Evolutionary conservation across 805 yeast genomes (phyloP).

Genomic region (Cyberlindnera lachancei): DNA sequence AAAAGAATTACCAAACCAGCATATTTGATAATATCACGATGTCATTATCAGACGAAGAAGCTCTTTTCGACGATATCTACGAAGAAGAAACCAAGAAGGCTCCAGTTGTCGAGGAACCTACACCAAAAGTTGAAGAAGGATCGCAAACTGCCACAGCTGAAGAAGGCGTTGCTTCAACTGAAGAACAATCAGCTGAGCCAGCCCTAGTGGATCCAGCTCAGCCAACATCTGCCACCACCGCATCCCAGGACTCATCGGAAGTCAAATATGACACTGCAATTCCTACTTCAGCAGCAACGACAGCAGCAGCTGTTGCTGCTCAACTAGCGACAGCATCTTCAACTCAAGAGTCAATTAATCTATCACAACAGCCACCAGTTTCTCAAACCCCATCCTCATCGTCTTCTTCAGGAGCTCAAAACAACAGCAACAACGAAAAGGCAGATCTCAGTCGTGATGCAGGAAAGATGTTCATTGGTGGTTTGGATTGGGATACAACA

Average conservation of each 20-base stretch:
- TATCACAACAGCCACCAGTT: background rate
- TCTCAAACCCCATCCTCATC: background rate
- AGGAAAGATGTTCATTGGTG: slow-evolving; percentile 94
- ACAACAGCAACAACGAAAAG: slow-evolving; percentile 13
- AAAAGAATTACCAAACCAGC: no score
- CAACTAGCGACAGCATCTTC: background rate
- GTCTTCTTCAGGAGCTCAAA: background rate
- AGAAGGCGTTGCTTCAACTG: slow-evolving; percentile 9
- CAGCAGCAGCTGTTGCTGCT: background rate
- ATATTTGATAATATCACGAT: slow-evolving; percentile 24
- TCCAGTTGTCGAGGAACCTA: slow-evolving; percentile 21
- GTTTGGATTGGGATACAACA: slow-evolving; percentile 95
- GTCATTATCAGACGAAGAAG: slow-evolving; percentile 82
- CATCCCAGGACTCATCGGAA: background rate
- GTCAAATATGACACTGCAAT: background rate
- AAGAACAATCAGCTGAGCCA: background rate
- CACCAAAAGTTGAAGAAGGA: slow-evolving; percentile 6
- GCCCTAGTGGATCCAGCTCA: no score
- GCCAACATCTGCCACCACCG: background rate
- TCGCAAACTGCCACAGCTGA: slow-evolving; percentile 10
- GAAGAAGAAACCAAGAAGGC: slow-evolving; percentile 26
- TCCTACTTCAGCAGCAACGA: background rate
- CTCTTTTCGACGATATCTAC: slow-evolving; percentile 88
- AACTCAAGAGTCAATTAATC: background rate
- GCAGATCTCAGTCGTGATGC: slow-evolving; percentile 60